Conservation (phyloP, 2,329 filamentous ascomycete species). For the Diaporthe vexans region DNA sequence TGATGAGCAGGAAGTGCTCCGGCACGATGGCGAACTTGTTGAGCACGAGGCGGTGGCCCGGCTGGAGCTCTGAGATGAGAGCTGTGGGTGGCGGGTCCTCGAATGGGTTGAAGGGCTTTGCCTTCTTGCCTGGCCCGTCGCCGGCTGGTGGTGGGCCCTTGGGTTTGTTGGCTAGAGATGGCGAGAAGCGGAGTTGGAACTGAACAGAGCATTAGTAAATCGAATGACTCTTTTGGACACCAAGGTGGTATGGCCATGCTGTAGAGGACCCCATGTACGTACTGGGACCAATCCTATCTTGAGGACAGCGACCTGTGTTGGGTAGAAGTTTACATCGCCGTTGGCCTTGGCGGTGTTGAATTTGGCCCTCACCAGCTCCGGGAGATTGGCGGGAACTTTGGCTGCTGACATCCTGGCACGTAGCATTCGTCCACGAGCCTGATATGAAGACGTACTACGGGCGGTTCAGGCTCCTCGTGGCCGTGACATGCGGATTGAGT, state of each 20-base stretch:
- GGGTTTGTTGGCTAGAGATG: constrained; percentile 77
- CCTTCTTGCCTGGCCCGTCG: constrained; percentile 46
- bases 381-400: constrained; percentile 61
- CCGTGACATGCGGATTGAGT: not conserved
- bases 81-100: constrained; percentile 69
- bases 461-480: constrained; percentile 28
- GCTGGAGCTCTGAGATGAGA: constrained; percentile 64
- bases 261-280: constrained; percentile 42
- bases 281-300: constrained; percentile 60
- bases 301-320: constrained; percentile 66
- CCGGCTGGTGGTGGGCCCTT: constrained; percentile 52
- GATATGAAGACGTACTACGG: not conserved
- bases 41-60: constrained; percentile 74
- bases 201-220: constrained; percentile 49
- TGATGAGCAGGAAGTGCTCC: constrained; percentile 80
- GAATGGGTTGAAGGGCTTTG: constrained; percentile 73
- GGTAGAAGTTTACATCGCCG: constrained; percentile 67
- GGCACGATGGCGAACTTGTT: constrained; percentile 83
- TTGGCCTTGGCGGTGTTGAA: constrained; percentile 63
- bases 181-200: constrained; percentile 82
- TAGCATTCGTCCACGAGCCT: not conserved
- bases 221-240: not conserved
- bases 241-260: not conserved
- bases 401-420: constrained; percentile 54
- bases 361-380: constrained; percentile 63